Conservation (phyloP, 148 eudicot genomes). For the Selenicereus undatus region DNA sequence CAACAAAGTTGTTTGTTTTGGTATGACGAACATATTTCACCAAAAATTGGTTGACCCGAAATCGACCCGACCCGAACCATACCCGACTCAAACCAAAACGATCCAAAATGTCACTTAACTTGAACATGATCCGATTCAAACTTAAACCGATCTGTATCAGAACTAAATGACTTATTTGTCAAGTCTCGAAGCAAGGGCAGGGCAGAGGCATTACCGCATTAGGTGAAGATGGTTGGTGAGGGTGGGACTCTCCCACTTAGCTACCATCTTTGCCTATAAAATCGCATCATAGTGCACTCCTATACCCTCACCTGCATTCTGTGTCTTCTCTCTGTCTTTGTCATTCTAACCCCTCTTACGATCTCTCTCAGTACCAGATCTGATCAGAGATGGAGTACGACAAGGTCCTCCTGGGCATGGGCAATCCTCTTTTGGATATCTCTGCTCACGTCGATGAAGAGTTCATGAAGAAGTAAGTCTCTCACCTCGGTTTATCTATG, state of each 20-base stretch:
- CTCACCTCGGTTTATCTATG: background rate
- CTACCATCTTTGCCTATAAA: slow-evolving; percentile 2
- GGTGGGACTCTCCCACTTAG: background rate
- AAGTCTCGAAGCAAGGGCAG: background rate
- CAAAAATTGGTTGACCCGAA: no score
- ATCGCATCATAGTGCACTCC: background rate
- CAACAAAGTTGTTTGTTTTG: no score
- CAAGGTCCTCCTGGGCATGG: slow-evolving; percentile 66
- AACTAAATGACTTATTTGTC: no score
- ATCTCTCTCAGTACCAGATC: background rate
- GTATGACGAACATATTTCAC: no score
- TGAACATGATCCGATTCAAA: no score
- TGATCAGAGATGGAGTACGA: slow-evolving; percentile 46
- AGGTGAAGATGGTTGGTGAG: slow-evolving; percentile 9
- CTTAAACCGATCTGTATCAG: no score
- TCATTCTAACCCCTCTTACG: background rate
- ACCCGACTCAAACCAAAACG: no score
- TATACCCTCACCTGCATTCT: background rate
- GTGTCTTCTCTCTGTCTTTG: background rate
- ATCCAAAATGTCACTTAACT: no score
- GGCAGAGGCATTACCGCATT: background rate
- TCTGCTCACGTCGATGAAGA: slow-evolving; percentile 66
- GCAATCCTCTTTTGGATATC: slow-evolving; percentile 68
- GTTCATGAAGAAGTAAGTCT: slow-evolving; percentile 53
- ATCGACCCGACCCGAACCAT: no score